Conservation (phyloP, 1,284 basidiomycete genomes). For the Ganoderma multipileum region DNA sequence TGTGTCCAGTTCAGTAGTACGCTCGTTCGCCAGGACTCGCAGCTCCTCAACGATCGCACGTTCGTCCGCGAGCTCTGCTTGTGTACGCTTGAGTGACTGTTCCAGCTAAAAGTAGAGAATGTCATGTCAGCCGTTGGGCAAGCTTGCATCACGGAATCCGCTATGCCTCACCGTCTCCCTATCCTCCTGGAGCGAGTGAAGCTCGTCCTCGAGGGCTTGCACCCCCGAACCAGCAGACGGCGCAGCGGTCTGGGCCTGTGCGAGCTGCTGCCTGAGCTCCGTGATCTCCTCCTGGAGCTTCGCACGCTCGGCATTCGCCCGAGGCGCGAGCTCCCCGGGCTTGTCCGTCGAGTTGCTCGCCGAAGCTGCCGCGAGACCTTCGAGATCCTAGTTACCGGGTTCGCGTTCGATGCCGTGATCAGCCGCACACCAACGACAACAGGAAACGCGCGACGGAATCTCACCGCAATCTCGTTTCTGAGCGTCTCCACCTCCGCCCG, state of each 20-base stretch:
- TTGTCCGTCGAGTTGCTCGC: slow-evolving; percentile 44
- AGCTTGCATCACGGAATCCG: background rate
- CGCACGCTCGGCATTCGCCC: slow-evolving; percentile 51
- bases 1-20: slow-evolving; percentile 58
- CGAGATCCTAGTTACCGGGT: slow-evolving; percentile 55
- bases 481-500: slow-evolving; percentile 89
- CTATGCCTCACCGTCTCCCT: slow-evolving; percentile 46
- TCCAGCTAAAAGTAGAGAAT: slow-evolving; percentile 38
- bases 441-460: slow-evolving; percentile 37
- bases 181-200: slow-evolving; percentile 36
- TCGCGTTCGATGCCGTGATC: background rate
- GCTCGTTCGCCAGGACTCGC: slow-evolving; percentile 52
- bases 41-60: slow-evolving; percentile 45
- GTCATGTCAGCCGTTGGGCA: background rate
- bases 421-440: background rate
- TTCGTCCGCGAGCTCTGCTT: slow-evolving; percentile 47
- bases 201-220: slow-evolving; percentile 18
- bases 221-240: slow-evolving; percentile 12
- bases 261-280: slow-evolving; percentile 49
- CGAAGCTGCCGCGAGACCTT: slow-evolving; percentile 46
- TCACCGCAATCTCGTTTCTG: slow-evolving; percentile 78
- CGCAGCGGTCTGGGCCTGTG: slow-evolving; percentile 22
- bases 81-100: slow-evolving; percentile 38
- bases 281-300: slow-evolving; percentile 60
- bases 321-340: slow-evolving; percentile 46